Percentiles rank a stretch among this genome's conserved stretches.
Evolutionary conservation across 2,329 filamentous ascomycete species (phyloP).

Genomic region (Colletotrichum liriopes): DNA sequence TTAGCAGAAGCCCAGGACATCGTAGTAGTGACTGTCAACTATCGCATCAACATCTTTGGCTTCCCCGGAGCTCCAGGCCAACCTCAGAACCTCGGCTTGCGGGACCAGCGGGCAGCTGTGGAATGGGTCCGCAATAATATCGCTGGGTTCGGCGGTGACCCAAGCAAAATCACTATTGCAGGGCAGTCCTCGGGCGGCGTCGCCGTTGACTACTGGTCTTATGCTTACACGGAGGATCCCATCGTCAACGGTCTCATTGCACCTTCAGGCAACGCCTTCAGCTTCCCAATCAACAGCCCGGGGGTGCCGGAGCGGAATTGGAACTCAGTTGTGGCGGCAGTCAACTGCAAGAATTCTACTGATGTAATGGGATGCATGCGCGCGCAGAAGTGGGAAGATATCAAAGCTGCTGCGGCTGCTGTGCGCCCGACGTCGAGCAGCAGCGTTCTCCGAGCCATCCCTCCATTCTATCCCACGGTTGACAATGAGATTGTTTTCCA

Average conservation of each 20-base stretch:
- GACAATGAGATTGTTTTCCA: conserved; percentile 59
- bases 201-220: conserved; percentile 63
- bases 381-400: conserved; percentile 51
- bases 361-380: conserved; percentile 57
- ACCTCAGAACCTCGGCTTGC: conserved; percentile 61
- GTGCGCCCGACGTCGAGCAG: conserved; percentile 53
- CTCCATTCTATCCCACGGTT: conserved; percentile 59
- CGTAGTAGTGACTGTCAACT: conserved; percentile 64
- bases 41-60: conserved; percentile 60
- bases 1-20: conserved; percentile 61
- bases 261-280: conserved; percentile 62
- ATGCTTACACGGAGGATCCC: conserved; percentile 64
- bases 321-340: conserved; percentile 60
- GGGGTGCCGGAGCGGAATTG: conserved; percentile 57
- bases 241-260: conserved; percentile 64
- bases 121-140: conserved; percentile 66
- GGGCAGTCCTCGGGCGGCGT: conserved; percentile 62
- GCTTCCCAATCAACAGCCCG: conserved; percentile 59
- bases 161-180: conserved; percentile 56
- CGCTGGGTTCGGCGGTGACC: conserved; percentile 62
- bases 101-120: conserved; percentile 65
- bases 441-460: conserved; percentile 55
- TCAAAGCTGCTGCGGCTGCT: conserved; percentile 55
- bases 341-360: conserved; percentile 35
- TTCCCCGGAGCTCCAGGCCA: conserved; percentile 54